Conservation (phyloP, 257 asterid species). For the Misopates orontium region DNA sequence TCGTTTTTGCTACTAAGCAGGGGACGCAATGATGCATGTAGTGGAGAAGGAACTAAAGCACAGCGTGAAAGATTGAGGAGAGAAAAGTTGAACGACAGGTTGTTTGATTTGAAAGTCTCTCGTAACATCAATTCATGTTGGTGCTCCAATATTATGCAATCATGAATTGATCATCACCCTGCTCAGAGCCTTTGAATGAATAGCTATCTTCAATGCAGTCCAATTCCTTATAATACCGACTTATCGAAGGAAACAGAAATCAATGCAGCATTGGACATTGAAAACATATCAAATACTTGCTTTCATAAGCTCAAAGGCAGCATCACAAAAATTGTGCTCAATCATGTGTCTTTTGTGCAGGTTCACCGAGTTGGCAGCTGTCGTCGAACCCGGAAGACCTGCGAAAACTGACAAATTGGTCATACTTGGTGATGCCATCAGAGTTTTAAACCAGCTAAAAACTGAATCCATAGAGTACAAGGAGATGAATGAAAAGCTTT, state of each 20-base stretch:
- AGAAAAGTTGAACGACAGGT: slow-evolving; percentile 83
- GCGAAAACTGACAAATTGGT: slow-evolving; percentile 77
- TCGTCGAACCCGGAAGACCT: slow-evolving; percentile 90
- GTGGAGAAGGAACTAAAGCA: slow-evolving; percentile 69
- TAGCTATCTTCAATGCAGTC: background rate
- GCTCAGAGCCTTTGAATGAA: background rate
- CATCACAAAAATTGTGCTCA: background rate
- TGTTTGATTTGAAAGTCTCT: slow-evolving; percentile 2
- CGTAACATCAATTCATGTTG: background rate
- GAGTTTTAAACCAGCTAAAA: slow-evolving; percentile 64
- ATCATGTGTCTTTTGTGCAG: slow-evolving; percentile 36
- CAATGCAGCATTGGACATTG: slow-evolving; percentile 18
- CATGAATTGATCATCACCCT: background rate
- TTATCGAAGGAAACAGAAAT: slow-evolving; percentile 6
- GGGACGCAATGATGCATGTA: slow-evolving; percentile 59
- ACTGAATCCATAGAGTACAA: slow-evolving; percentile 66
- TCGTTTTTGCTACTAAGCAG: slow-evolving; percentile 40
- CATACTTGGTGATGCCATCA: slow-evolving; percentile 77
- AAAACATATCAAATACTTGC: background rate
- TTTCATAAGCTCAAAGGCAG: background rate
- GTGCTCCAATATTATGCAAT: background rate
- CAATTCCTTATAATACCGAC: background rate
- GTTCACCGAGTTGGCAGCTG: slow-evolving; percentile 68
- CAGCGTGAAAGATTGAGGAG: slow-evolving; percentile 89
- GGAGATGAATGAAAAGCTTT: slow-evolving; percentile 66